These are phyloP conservation scores for Sinapis alba DNA, from an alignment of 441 rosid genomes.

Conservation along the genomic window DNA sequence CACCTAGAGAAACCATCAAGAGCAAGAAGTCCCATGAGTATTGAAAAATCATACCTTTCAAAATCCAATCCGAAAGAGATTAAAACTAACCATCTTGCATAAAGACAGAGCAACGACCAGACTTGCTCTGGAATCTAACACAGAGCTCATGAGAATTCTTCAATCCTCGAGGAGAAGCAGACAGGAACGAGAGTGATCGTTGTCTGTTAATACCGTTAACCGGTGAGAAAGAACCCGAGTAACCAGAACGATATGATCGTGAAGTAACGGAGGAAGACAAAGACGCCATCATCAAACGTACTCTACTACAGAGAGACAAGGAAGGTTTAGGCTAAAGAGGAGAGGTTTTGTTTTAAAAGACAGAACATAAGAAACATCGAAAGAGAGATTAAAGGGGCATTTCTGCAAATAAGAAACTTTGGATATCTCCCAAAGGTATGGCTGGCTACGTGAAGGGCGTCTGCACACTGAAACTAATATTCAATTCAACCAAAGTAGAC, in stretches of 20 bases:
- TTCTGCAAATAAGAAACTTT: conserved; percentile 41
- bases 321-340: not conserved
- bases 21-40: conserved; percentile 6
- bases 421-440: conserved; percentile 74
- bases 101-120: conserved; percentile 43
- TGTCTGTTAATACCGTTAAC: conserved; percentile 23
- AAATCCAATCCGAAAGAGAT: not conserved
- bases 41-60: not conserved
- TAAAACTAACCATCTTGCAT: conserved; percentile 71
- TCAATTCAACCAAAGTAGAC: conserved; percentile 35
- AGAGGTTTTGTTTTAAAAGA: not conserved
- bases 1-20: conserved; percentile 47
- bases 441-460: conserved; percentile 11
- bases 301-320: not conserved
- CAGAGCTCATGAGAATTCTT: conserved; percentile 47
- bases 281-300: conserved; percentile 52
- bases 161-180: conserved; percentile 45
- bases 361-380: conserved; percentile 61
- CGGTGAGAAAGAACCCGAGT: conserved; percentile 41
- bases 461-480: conserved; percentile 4
- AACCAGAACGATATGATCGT: conserved; percentile 2
- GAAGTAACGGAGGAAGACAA: conserved; percentile 50
- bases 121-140: conserved; percentile 41
- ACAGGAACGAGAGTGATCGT: conserved; percentile 41
- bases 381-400: conserved; percentile 10